Conservation (phyloP, 2,329 filamentous ascomycete species). For the Epichloe gansuensis region DNA sequence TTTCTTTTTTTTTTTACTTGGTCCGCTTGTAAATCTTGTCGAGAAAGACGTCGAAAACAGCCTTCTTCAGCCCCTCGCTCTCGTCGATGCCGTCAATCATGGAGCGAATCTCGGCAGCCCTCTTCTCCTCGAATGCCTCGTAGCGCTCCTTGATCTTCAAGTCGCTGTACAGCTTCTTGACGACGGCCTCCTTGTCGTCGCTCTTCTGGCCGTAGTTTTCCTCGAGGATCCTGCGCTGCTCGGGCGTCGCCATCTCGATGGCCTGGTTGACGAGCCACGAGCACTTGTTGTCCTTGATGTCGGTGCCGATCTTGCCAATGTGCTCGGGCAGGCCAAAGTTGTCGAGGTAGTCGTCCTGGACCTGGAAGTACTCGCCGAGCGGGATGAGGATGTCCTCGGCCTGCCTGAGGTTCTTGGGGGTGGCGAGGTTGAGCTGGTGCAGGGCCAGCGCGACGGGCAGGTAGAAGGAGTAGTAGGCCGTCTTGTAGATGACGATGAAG, state of each 20-base stretch:
- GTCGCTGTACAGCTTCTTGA: slow-evolving; percentile 84
- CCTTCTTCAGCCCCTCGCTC: slow-evolving; percentile 77
- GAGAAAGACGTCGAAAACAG: slow-evolving; percentile 79
- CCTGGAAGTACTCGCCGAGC: slow-evolving; percentile 97
- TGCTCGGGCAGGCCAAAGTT: slow-evolving; percentile 86
- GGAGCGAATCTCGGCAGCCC: slow-evolving; percentile 61
- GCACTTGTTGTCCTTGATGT: slow-evolving; percentile 99
- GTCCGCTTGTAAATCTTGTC: slow-evolving; percentile 96
- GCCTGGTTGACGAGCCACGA: slow-evolving; percentile 97
- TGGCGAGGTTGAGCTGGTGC: slow-evolving; percentile 73
- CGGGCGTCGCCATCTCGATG: slow-evolving; percentile 62
- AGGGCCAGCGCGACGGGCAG: slow-evolving; percentile 87
- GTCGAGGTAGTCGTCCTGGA: slow-evolving; percentile 98
- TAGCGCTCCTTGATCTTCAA: slow-evolving; percentile 74
- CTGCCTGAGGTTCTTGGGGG: slow-evolving; percentile 76
- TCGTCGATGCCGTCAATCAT: slow-evolving; percentile 76
- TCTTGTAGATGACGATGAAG: slow-evolving; percentile 99
- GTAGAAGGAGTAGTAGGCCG: slow-evolving; percentile 98
- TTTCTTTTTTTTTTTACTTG: slow-evolving; percentile 48
- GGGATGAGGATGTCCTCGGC: slow-evolving; percentile 88
- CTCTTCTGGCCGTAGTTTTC: slow-evolving; percentile 93
- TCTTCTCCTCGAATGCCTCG: slow-evolving; percentile 78
- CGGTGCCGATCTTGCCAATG: slow-evolving; percentile 97
- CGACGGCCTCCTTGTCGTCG: slow-evolving; percentile 61
- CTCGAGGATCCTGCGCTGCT: slow-evolving; percentile 79